Base-by-base conservation (phyloP, 2,329 filamentous ascomycete genomes). In the Scedosporium apiospermum region DNA sequence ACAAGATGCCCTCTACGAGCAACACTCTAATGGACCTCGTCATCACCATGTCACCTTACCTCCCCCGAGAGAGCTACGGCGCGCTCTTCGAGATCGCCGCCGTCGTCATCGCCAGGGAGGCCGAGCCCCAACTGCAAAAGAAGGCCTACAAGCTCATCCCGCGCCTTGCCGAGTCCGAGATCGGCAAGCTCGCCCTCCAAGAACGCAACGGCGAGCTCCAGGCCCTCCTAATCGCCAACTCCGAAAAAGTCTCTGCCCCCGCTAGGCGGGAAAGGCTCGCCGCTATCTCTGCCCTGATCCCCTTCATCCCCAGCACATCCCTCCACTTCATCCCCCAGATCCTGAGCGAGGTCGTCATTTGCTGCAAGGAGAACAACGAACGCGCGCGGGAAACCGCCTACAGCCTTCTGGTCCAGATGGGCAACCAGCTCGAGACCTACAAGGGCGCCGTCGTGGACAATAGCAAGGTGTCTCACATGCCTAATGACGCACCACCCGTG, bases 141-240 rank as follows among this genome's bases (percentile, higher is more conserved):
- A 99, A 99, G 77, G 93, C 95, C 0, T 99, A 99, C 80, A 98
- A 98, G 79, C 84, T 99, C 60, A 96, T 99, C 60, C 93, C 95
- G 3, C 88, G 95, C 62, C 83, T 99, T 49, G 88, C 90, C 1
- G 88, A 90, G 66, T 96, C 93, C 1, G 85, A 90, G 41, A 84
- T 82, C 58, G 95, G 95, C 57, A 85, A 84, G 67, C 76, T 80
- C n/a, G 93, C 93, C 3, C 82, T 99, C 1, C 75, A 82, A 65
- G 88, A 93, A 70, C 86, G 93, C 62, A 91, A 85, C 67, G 74
- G 75, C 0, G 92, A 97, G 70, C 79, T 99, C 21, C 93, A 97
- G 74, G 76, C 84, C n/a, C 80, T 99, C 58, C 80, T 99, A 44
- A 76, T 98, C 30, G 80, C 82, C 1, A 93, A 90, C 65, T 83